Conservation (phyloP, 1,284 basidiomycete genomes). For the Leccinum subatratum region DNA sequence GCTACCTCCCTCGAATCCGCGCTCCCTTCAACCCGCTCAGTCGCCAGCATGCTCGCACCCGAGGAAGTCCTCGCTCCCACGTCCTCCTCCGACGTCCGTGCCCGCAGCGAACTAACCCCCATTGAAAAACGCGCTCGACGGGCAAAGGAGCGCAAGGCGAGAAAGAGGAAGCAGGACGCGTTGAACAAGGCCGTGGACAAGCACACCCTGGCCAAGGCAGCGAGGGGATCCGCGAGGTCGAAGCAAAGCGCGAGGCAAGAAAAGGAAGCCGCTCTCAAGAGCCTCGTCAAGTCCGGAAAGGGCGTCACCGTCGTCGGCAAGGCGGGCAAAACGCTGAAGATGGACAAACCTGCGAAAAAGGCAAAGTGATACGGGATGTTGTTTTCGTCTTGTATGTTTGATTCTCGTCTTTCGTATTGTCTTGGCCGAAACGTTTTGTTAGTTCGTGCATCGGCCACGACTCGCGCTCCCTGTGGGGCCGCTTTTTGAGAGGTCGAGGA, state of each 20-base stretch:
- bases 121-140: conserved; percentile 74
- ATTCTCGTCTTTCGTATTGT: not conserved
- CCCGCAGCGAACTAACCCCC: conserved; percentile 80
- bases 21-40: conserved; percentile 76
- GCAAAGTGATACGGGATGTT: conserved; percentile 13
- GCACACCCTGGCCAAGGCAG: conserved; percentile 37
- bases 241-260: conserved; percentile 57
- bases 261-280: conserved; percentile 76
- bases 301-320: conserved; percentile 88
- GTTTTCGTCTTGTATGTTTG: conserved; percentile 11
- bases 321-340: conserved; percentile 34
- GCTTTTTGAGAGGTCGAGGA: not conserved
- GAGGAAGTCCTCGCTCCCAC: conserved; percentile 81
- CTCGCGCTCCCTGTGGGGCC: not conserved
- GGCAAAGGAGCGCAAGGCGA: conserved; percentile 71
- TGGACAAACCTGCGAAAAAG: conserved; percentile 10
- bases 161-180: conserved; percentile 66
- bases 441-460: not conserved
- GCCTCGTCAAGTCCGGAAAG: conserved; percentile 77
- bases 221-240: conserved; percentile 27
- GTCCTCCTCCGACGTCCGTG: conserved; percentile 49
- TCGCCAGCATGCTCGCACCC: conserved; percentile 83
- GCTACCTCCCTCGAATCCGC: conserved; percentile 88
- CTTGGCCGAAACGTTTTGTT: not conserved
- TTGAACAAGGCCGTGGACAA: conserved; percentile 68